Evolutionary conservation across 768 basidiomycete species (phyloP).

Genomic region (Mycena floridula): DNA sequence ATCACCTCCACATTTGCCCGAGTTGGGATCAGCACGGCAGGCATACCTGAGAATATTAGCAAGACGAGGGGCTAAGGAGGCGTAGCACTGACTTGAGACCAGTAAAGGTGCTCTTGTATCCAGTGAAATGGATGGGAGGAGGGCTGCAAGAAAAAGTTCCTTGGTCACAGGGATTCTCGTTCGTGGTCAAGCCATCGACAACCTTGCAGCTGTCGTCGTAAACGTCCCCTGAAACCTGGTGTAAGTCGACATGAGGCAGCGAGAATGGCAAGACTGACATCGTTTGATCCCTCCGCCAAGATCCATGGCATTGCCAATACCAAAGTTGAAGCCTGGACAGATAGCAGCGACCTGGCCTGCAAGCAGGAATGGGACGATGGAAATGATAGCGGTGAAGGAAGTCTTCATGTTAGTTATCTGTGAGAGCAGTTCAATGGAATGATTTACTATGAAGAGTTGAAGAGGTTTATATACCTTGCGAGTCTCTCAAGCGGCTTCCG

Average conservation of each 20-base stretch:
- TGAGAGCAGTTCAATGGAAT: no score
- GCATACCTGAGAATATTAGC: constrained; percentile 15
- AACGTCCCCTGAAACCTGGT: constrained; percentile 18
- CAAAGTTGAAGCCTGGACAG: background rate
- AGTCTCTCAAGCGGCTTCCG: no score
- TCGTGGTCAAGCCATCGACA: constrained; percentile 22
- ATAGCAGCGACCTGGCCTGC: background rate
- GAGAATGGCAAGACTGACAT: background rate
- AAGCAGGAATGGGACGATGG: background rate
- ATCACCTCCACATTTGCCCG: constrained; percentile 18
- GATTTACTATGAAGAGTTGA: no score
- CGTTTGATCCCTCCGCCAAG: background rate
- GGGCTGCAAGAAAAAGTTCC: constrained; percentile 24
- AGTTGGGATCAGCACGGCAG: constrained; percentile 20
- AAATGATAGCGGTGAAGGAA: background rate
- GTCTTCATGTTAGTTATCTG: background rate
- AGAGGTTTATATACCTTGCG: no score
- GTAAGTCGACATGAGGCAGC: background rate
- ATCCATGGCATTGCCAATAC: background rate
- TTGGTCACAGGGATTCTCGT: constrained; percentile 20
- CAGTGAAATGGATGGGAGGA: constrained; percentile 19
- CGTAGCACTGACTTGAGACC: constrained; percentile 11
- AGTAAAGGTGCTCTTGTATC: constrained; percentile 20
- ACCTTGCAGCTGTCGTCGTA: constrained; percentile 20
- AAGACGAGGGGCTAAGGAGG: background rate